A percentile compares a stretch with the other conserved stretches of the same genome.
Conservation (phyloP, 768 basidiomycete species). For the Solioccasus polychromus region DNA sequence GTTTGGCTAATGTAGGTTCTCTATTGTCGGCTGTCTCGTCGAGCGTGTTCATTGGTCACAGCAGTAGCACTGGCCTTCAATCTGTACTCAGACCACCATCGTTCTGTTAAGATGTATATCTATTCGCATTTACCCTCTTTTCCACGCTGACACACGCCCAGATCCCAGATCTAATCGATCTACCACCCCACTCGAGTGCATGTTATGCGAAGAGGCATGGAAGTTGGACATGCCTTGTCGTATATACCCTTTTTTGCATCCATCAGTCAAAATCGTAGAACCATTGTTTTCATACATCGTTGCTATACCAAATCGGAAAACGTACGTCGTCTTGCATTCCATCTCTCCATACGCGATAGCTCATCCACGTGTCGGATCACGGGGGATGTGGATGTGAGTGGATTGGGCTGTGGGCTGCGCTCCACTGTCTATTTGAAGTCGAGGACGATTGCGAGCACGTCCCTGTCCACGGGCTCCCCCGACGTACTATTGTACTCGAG, state of each 20-base stretch:
- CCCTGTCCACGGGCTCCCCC: constrained; percentile 1
- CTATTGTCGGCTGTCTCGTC: background rate
- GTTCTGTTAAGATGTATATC: constrained; percentile 5
- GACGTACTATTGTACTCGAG: background rate
- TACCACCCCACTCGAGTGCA: background rate
- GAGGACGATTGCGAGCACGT: constrained; percentile 7
- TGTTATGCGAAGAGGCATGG: background rate
- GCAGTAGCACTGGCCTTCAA: background rate
- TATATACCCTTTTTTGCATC: constrained; percentile 3
- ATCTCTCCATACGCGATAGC: background rate
- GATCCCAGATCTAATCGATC: constrained; percentile 4
- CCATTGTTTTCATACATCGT: background rate
- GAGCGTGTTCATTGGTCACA: background rate
- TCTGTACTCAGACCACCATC: background rate
- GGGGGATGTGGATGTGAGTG: too few species aligned
- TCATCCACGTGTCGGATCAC: background rate
- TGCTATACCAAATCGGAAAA: background rate
- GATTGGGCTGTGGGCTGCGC: too few species aligned
- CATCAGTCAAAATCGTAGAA: background rate
- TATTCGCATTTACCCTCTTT: background rate
- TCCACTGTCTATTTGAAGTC: constrained; percentile 16
- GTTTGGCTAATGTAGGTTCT: constrained; percentile 7
- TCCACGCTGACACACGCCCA: background rate
- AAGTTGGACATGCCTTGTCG: background rate
- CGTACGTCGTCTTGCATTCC: background rate